Evolutionary conservation across 2,329 filamentous ascomycete genomes (phyloP).

Genomic region (Karstenula rhodostoma): DNA sequence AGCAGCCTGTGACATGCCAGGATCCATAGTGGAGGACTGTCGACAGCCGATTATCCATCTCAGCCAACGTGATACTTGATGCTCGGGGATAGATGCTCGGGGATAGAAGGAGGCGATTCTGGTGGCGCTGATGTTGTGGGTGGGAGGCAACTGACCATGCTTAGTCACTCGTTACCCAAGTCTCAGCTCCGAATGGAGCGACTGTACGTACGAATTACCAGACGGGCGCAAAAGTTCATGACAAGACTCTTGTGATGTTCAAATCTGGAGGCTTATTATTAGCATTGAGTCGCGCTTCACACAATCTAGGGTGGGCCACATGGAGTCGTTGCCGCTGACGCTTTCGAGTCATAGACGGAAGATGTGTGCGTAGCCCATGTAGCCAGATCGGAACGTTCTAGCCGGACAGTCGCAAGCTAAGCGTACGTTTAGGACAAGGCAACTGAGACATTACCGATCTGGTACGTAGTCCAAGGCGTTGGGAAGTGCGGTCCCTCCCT

Average conservation of each 20-base stretch:
- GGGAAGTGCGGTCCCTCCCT: slow-evolving; percentile 1
- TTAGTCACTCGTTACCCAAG: slow-evolving; percentile 7
- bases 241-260: background rate
- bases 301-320: background rate
- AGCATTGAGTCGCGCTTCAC: background rate
- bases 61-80: background rate
- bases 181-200: slow-evolving; percentile 2
- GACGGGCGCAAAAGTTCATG: background rate
- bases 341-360: background rate
- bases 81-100: background rate
- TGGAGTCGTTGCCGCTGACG: slow-evolving; percentile 1
- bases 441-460: slow-evolving; percentile 11
- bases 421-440: background rate
- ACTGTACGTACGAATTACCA: background rate
- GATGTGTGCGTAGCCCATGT: background rate
- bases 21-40: background rate
- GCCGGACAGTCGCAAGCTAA: slow-evolving; percentile 1
- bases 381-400: background rate
- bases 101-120: background rate
- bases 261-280: background rate
- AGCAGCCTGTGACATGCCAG: background rate
- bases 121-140: slow-evolving; percentile 14
- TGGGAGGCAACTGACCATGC: slow-evolving; percentile 2
- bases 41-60: background rate
- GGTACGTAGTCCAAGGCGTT: slow-evolving; percentile 7